These are phyloP conservation scores for Jackrogersella multiformis DNA, from an alignment of 495 filamentous ascomycete species.

Conservation along the genomic window DNA sequence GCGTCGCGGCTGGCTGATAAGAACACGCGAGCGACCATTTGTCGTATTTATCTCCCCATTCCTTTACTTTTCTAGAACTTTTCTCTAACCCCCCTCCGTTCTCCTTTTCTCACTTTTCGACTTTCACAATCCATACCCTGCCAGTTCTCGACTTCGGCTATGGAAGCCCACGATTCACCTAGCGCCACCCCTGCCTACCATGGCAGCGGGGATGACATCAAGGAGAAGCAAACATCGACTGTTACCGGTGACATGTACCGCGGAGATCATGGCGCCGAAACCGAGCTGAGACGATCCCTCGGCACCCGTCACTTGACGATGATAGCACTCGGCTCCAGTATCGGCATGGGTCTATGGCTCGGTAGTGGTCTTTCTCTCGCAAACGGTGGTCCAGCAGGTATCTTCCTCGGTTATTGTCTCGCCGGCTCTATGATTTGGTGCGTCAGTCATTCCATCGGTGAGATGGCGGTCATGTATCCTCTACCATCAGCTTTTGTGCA, in stretches of 20 bases:
- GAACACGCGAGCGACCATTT: neutral
- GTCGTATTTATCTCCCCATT: neutral
- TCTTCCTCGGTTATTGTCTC: slow-evolving; percentile 69
- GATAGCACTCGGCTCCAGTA: slow-evolving; percentile 69
- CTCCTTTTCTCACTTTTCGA: neutral
- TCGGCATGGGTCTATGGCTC: slow-evolving; percentile 72
- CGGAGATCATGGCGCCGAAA: slow-evolving; percentile 35
- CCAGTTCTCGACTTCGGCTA: neutral
- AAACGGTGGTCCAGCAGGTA: slow-evolving; percentile 64
- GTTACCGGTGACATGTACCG: neutral
- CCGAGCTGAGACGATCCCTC: slow-evolving; percentile 34
- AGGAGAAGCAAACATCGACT: slow-evolving; percentile 11
- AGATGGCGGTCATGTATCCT: slow-evolving; percentile 72
- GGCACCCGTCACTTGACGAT: slow-evolving; percentile 65
- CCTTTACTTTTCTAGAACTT: neutral
- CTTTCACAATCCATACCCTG: neutral
- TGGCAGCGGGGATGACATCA: slow-evolving; percentile 6
- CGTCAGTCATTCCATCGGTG: slow-evolving; percentile 59
- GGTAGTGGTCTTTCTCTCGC: slow-evolving; percentile 66
- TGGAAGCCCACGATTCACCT: slow-evolving; percentile 4
- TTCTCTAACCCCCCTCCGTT: neutral
- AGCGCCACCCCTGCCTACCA: neutral
- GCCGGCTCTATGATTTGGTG: slow-evolving; percentile 66
- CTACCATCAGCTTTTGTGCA: slow-evolving; percentile 70
- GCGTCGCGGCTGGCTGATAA: neutral